Evolutionary conservation across 164 flowering plant species (phyloP).

Genomic region (Macadamia integrifolia): DNA sequence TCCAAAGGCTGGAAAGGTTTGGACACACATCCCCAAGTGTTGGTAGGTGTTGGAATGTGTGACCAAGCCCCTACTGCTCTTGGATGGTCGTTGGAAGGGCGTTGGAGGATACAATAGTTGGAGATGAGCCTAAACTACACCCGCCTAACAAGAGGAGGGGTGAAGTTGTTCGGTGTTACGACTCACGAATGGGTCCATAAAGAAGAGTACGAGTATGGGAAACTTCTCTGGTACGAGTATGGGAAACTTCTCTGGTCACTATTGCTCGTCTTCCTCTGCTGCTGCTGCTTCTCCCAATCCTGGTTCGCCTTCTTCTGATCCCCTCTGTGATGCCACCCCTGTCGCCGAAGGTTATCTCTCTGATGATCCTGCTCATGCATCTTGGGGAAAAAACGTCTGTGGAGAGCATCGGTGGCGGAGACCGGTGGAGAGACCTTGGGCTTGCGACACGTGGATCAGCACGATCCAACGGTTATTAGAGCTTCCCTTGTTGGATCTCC

Average conservation of each 20-base stretch:
- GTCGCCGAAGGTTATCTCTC: slow-evolving; percentile 61
- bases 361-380: slow-evolving; percentile 66
- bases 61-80: too few relatives aligned
- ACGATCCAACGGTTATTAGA: too few relatives aligned
- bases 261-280: slow-evolving; percentile 43
- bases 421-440: too few relatives aligned
- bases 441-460: too few relatives aligned
- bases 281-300: slow-evolving; percentile 47
- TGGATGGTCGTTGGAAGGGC: too few relatives aligned
- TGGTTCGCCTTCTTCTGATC: slow-evolving; percentile 40
- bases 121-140: slow-evolving; percentile 12
- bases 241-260: slow-evolving; percentile 65
- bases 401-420: too few relatives aligned
- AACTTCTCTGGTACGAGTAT: slow-evolving; percentile 69
- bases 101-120: too few relatives aligned
- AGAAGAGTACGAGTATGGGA: slow-evolving; percentile 95
- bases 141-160: slow-evolving; percentile 61
- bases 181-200: slow-evolving; percentile 74
- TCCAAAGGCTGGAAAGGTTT: too few relatives aligned
- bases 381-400: slow-evolving; percentile 13
- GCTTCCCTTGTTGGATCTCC: too few relatives aligned
- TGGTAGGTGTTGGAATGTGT: too few relatives aligned
- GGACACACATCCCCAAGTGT: too few relatives aligned
- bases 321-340: slow-evolving; percentile 22
- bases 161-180: slow-evolving; percentile 81